phyloP scores from a whole-genome alignment of 2,329 filamentous ascomycete genomes.

The Fusarium pseudonygamai region DNA sequence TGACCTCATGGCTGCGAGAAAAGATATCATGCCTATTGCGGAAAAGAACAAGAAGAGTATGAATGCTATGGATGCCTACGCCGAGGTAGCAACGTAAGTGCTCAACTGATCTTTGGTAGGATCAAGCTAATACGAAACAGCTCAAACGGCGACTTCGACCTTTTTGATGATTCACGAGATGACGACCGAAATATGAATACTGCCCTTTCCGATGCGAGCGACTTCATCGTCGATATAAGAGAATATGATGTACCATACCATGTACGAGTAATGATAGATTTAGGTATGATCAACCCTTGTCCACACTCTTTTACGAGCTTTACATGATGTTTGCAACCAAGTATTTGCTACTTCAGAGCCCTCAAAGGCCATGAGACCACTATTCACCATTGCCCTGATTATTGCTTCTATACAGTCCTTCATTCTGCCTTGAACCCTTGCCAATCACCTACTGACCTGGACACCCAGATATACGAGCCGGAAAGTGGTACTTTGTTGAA shows the following conservation, averaged over 20 bases:
- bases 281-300: slow-evolving; percentile 61
- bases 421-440: neutral
- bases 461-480: slow-evolving; percentile 83
- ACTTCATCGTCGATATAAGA: slow-evolving; percentile 97
- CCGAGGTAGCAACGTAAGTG: slow-evolving; percentile 87
- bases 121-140: slow-evolving; percentile 46
- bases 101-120: neutral
- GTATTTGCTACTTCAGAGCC: slow-evolving; percentile 99
- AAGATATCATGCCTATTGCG: slow-evolving; percentile 86
- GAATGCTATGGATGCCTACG: slow-evolving; percentile 98
- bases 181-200: slow-evolving; percentile 81
- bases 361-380: slow-evolving; percentile 90
- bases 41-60: slow-evolving; percentile 97
- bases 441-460: slow-evolving; percentile 13
- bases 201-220: slow-evolving; percentile 85
- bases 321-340: slow-evolving; percentile 91
- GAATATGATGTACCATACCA: slow-evolving; percentile 99
- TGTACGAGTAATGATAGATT: slow-evolving; percentile 97
- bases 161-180: slow-evolving; percentile 89
- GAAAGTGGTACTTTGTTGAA: slow-evolving; percentile 96
- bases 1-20: slow-evolving; percentile 85
- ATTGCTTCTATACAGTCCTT: slow-evolving; percentile 15
- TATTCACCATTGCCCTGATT: slow-evolving; percentile 89
- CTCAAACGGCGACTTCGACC: slow-evolving; percentile 84
- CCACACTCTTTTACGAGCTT: neutral